phyloP scores from a whole-genome alignment of 768 basidiomycete species.

The Pulveroboletus sp. region DNA sequence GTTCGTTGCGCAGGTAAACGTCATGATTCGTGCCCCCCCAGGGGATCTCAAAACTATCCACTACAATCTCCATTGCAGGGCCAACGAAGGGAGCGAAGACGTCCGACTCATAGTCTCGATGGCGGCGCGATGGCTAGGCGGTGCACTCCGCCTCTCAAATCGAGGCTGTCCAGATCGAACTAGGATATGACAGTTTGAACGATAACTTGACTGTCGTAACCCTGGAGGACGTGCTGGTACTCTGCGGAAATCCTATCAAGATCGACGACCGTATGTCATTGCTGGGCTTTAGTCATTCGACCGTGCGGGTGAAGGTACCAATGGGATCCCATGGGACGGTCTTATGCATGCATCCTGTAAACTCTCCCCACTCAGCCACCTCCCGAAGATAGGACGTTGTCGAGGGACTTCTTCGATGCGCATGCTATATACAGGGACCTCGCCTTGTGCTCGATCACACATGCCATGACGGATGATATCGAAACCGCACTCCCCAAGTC shows the following conservation, averaged over 20 bases:
- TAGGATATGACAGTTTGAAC: constrained; percentile 19
- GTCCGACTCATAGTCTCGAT: constrained; percentile 23
- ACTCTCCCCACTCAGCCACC: constrained; percentile 21
- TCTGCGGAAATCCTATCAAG: constrained; percentile 26
- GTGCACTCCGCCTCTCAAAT: constrained; percentile 27
- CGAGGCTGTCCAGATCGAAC: constrained; percentile 28
- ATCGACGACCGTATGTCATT: constrained; percentile 20
- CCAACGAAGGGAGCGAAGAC: constrained; percentile 20
- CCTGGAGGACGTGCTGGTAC: constrained; percentile 21
- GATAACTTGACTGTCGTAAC: constrained; percentile 25
- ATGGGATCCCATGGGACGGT: not conserved
- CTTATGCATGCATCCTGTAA: constrained; percentile 9
- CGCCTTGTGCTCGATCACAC: constrained; percentile 27
- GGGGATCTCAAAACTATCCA: constrained; percentile 20
- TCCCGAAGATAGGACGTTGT: constrained; percentile 7
- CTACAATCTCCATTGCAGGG: constrained; percentile 18
- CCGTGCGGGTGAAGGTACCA: constrained; percentile 15
- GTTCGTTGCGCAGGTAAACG: constrained; percentile 22
- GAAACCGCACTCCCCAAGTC: constrained; percentile 22
- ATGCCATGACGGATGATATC: constrained; percentile 23
- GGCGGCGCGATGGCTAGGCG: constrained; percentile 21
- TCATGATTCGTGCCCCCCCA: constrained; percentile 15
- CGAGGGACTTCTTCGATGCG: constrained; percentile 20
- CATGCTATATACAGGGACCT: constrained; percentile 23
- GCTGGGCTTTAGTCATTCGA: constrained; percentile 21